Evolutionary conservation across 2,329 filamentous ascomycete species (phyloP).

Genomic region (Bimuria novae-zelandiae): DNA sequence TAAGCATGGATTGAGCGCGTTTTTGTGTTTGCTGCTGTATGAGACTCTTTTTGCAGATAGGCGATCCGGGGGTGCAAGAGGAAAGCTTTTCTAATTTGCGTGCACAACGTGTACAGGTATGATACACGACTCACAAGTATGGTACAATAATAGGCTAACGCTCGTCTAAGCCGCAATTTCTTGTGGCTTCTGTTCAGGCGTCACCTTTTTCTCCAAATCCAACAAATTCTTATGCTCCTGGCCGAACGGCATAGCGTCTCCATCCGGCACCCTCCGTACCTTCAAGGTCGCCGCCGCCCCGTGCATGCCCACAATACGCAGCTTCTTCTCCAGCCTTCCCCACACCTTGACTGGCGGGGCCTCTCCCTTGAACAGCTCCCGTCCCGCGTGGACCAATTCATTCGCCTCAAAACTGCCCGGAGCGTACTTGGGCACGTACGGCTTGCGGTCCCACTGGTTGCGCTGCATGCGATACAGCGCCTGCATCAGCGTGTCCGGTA

Average conservation of each 20-base stretch:
- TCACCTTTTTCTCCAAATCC: background rate
- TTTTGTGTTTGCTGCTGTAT: too few species aligned
- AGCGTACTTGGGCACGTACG: constrained; percentile 43
- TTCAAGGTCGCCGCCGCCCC: constrained; percentile 34
- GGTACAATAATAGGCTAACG: background rate
- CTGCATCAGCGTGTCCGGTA: constrained; percentile 35
- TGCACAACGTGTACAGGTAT: constrained; percentile 9
- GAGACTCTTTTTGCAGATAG: too few species aligned
- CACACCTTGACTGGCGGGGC: constrained; percentile 34
- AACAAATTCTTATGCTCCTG: constrained; percentile 17
- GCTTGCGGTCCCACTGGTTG: constrained; percentile 41
- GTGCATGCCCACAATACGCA: constrained; percentile 42
- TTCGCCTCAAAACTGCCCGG: constrained; percentile 38
- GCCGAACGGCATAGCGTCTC: constrained; percentile 26
- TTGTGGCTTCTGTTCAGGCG: background rate
- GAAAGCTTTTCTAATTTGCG: too few species aligned
- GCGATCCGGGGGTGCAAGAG: too few species aligned
- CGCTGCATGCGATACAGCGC: constrained; percentile 40
- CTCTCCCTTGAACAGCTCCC: constrained; percentile 40
- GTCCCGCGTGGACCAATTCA: constrained; percentile 37
- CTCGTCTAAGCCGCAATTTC: background rate
- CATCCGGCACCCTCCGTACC: constrained; percentile 28
- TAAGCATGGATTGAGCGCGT: too few species aligned
- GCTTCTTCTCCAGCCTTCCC: constrained; percentile 33
- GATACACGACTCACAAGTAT: constrained; percentile 8